A percentile compares a stretch with the other conserved stretches of the same genome.
These are phyloP conservation scores for Leucocoprinus birnbaumii DNA, from an alignment of 768 basidiomycete genomes.

Conservation along the genomic window DNA sequence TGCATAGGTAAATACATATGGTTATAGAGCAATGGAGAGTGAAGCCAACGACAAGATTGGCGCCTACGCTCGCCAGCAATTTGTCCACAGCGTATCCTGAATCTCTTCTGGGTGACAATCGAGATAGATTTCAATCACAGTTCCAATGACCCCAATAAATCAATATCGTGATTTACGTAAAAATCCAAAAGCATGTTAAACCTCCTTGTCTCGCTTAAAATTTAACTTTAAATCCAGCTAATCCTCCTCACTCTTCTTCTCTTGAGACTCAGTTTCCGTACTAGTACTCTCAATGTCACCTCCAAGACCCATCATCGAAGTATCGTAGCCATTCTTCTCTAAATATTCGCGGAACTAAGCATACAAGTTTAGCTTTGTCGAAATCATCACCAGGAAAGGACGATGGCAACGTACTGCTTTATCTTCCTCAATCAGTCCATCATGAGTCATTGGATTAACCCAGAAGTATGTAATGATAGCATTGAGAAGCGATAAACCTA, in stretches of 20 bases:
- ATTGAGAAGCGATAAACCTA: conserved; percentile 70
- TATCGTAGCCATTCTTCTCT: conserved; percentile 74
- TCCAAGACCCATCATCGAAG: conserved; percentile 55
- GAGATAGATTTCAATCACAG: too few relatives aligned
- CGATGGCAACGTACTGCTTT: conserved; percentile 37
- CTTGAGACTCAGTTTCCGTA: conserved; percentile 21
- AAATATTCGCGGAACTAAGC: conserved; percentile 80
- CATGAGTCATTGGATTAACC: conserved; percentile 67
- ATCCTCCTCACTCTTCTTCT: conserved; percentile 20
- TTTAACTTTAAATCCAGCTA: too few relatives aligned
- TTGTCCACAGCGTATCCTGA: too few relatives aligned
- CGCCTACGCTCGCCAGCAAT: too few relatives aligned
- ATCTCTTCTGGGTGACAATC: too few relatives aligned
- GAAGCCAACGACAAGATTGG: too few relatives aligned
- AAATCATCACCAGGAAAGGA: neutral
- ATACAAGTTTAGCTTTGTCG: conserved; percentile 1
- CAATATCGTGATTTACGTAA: too few relatives aligned
- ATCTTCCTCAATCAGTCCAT: conserved; percentile 80
- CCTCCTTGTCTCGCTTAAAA: too few relatives aligned
- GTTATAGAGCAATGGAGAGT: too few relatives aligned
- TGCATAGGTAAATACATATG: too few relatives aligned
- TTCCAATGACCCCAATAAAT: too few relatives aligned
- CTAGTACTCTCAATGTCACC: neutral
- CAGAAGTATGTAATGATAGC: conserved; percentile 71
- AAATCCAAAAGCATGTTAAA: too few relatives aligned